phyloP scores from a whole-genome alignment of 176 grass and related monocot species.

The Olyra latifolia region DNA sequence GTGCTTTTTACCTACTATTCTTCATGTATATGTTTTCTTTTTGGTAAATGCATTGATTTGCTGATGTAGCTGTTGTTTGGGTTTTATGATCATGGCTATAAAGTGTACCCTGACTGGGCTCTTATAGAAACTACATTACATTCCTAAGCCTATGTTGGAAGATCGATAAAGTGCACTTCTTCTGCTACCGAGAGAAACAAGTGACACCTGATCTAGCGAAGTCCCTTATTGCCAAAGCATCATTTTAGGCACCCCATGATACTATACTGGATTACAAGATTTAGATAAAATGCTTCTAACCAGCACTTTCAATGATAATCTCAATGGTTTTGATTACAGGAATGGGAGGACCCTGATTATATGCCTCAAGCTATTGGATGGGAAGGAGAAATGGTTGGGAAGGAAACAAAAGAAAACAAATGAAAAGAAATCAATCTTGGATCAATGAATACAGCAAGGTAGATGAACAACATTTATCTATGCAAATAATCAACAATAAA shows the following conservation, averaged over 20 bases:
- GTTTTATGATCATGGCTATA: too few relatives aligned
- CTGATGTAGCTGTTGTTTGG: too few relatives aligned
- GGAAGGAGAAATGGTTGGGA: slow-evolving; percentile 53
- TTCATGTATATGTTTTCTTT: too few relatives aligned
- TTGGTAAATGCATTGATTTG: too few relatives aligned
- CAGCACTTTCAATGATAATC: not conserved
- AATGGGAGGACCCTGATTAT: slow-evolving; percentile 55
- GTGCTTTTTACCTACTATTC: too few relatives aligned
- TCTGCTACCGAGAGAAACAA: slow-evolving; percentile 79
- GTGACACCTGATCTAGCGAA: slow-evolving; percentile 51
- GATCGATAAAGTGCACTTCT: slow-evolving; percentile 62
- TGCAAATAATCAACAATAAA: not conserved
- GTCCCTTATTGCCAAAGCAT: slow-evolving; percentile 77
- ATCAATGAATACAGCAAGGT: slow-evolving; percentile 76
- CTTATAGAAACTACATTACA: slow-evolving; percentile 61
- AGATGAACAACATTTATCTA: not conserved
- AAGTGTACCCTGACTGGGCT: too few relatives aligned
- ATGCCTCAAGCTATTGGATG: slow-evolving; percentile 88
- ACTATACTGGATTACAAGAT: slow-evolving; percentile 21
- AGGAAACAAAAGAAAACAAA: slow-evolving; percentile 44
- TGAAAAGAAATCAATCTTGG: slow-evolving; percentile 45
- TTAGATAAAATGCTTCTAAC: not conserved
- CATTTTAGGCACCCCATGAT: slow-evolving; percentile 58
- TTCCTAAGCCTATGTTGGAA: slow-evolving; percentile 72
- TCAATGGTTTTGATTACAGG: slow-evolving; percentile 30